phyloP scores from a whole-genome alignment of 2,329 filamentous ascomycete genomes.

The Cytospora leucostoma region DNA sequence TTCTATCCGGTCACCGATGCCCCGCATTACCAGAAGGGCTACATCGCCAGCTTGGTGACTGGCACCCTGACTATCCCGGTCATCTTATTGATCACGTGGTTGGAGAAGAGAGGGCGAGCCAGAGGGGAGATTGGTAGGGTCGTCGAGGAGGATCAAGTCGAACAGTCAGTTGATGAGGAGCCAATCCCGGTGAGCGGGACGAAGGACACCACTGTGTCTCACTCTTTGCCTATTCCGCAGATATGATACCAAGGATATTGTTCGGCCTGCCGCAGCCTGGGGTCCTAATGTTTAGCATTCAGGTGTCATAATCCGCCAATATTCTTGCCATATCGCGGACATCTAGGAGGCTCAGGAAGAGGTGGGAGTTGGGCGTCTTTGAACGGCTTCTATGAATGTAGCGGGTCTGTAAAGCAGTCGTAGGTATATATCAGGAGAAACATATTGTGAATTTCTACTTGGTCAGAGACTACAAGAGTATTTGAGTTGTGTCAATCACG shows the following conservation, averaged over 20 bases:
- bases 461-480: no score
- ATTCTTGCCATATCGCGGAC: no score
- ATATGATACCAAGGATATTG: not conserved
- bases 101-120: constrained; percentile 37
- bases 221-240: not conserved
- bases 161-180: not conserved
- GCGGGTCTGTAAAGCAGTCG: no score
- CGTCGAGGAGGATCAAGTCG: constrained; percentile 19
- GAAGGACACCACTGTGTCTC: constrained; percentile 4
- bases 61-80: constrained; percentile 41
- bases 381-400: no score
- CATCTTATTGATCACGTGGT: constrained; percentile 40
- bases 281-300: no score
- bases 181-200: constrained; percentile 1
- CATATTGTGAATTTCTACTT: no score
- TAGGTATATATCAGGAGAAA: no score
- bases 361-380: no score
- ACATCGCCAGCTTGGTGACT: constrained; percentile 43
- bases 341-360: no score
- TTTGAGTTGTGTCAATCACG: no score
- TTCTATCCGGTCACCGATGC: constrained; percentile 45
- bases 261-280: not conserved
- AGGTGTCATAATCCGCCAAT: no score
- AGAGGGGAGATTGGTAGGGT: constrained; percentile 34
- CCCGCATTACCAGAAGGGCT: constrained; percentile 42